These are phyloP conservation scores for Tetrahymena elliotti DNA, from an alignment of 73 alveolate species.

Conservation along the genomic window DNA sequence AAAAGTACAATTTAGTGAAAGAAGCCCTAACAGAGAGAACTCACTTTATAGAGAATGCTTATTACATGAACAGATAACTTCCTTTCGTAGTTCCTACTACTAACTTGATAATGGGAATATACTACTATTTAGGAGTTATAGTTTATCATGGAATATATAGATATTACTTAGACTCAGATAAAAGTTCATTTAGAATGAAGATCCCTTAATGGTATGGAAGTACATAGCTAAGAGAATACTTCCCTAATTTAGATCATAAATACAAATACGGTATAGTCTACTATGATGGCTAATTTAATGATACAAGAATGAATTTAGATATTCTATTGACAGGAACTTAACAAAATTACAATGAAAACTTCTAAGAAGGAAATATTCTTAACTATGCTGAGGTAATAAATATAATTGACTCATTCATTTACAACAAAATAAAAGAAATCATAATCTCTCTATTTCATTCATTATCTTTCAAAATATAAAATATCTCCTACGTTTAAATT, in stretches of 20 bases:
- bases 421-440: too few relatives aligned
- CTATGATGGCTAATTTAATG: conserved; percentile 74
- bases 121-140: conserved; percentile 62
- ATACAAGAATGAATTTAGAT: conserved; percentile 55
- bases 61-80: conserved; percentile 58
- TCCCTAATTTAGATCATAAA: conserved; percentile 14
- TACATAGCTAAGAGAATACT: conserved; percentile 5
- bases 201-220: conserved; percentile 36
- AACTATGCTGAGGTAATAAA: conserved; percentile 51
- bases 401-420: not conserved
- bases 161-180: conserved; percentile 7
- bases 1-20: conserved; percentile 50
- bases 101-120: conserved; percentile 49
- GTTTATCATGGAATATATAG: conserved; percentile 55
- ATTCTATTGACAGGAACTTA: conserved; percentile 57
- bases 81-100: conserved; percentile 55
- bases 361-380: conserved; percentile 55
- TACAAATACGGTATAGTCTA: conserved; percentile 50
- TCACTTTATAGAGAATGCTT: conserved; percentile 58
- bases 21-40: conserved; percentile 78
- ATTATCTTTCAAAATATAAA: too few relatives aligned
- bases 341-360: conserved; percentile 28
- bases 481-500: not conserved
- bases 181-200: conserved; percentile 4
- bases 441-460: too few relatives aligned